A percentile compares a stretch with the other conserved stretches of the same genome.
phyloP scores from a whole-genome alignment of 768 basidiomycete species.

The Xerocomellus dryophilus region DNA sequence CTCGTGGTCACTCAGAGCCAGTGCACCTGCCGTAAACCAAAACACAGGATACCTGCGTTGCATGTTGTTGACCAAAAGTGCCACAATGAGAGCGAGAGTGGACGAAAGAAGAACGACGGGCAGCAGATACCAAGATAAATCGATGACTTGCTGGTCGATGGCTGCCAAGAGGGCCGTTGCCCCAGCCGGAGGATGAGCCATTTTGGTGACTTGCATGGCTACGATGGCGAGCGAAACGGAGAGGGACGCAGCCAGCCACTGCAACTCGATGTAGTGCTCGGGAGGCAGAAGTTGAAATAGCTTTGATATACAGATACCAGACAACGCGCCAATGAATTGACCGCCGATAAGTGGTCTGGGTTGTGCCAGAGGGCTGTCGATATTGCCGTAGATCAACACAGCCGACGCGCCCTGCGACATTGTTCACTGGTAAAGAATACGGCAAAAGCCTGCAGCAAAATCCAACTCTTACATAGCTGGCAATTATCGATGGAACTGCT shows the following conservation, averaged over 20 bases:
- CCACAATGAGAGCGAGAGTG: slow-evolving; percentile 41
- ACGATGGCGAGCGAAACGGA: slow-evolving; percentile 43
- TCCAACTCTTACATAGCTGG: slow-evolving; percentile 20
- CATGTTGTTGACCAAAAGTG: slow-evolving; percentile 49
- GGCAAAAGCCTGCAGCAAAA: neutral
- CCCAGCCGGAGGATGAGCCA: slow-evolving; percentile 55
- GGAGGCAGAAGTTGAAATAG: slow-evolving; percentile 46
- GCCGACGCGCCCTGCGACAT: slow-evolving; percentile 49
- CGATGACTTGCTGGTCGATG: slow-evolving; percentile 39
- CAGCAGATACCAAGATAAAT: slow-evolving; percentile 53
- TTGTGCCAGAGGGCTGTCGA: slow-evolving; percentile 53
- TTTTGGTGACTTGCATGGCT: slow-evolving; percentile 51
- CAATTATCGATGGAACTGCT: slow-evolving; percentile 35
- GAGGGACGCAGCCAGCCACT: slow-evolving; percentile 40
- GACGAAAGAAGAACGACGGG: slow-evolving; percentile 51
- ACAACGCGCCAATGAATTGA: slow-evolving; percentile 38
- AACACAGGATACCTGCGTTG: slow-evolving; percentile 45
- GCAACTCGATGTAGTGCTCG: slow-evolving; percentile 41
- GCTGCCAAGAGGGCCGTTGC: slow-evolving; percentile 54
- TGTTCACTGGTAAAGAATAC: neutral
- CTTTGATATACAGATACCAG: slow-evolving; percentile 50
- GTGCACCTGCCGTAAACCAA: slow-evolving; percentile 36
- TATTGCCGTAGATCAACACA: slow-evolving; percentile 51
- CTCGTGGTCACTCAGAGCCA: neutral
- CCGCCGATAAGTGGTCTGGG: slow-evolving; percentile 50